Conservation (phyloP, 208 protist genomes). For the Leishmania amazonensis region DNA sequence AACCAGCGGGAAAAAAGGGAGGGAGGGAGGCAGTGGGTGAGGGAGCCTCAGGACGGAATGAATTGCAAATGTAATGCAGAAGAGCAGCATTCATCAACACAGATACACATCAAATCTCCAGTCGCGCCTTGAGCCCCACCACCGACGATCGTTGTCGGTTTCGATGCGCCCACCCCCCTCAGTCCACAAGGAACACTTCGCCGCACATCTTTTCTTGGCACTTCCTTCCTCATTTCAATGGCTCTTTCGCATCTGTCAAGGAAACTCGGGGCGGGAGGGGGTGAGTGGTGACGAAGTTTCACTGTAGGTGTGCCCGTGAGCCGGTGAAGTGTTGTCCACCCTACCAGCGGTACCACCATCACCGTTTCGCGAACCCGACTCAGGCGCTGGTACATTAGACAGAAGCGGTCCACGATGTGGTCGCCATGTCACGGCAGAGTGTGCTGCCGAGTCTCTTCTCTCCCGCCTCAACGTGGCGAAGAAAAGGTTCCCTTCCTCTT, state of each 20-base stretch:
- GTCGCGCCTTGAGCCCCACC: background rate
- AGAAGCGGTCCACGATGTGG: background rate
- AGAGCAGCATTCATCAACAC: background rate
- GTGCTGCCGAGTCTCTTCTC: background rate
- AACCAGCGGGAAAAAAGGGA: background rate
- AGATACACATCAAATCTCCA: background rate
- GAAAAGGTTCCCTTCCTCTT: background rate
- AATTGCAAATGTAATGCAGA: background rate
- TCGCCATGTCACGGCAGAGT: background rate
- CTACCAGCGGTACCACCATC: background rate
- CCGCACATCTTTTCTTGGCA: background rate
- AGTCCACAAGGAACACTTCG: background rate
- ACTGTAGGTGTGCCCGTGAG: background rate
- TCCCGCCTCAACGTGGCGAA: background rate
- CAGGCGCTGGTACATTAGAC: background rate
- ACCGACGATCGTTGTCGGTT: background rate
- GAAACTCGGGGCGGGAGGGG: too few relatives aligned
- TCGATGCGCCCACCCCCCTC: background rate
- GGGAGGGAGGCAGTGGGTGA: background rate
- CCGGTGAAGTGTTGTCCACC: background rate
- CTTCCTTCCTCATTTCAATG: background rate
- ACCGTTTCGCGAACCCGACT: background rate
- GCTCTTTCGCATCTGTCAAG: background rate
- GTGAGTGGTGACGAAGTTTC: background rate
- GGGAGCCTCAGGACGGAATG: background rate